A percentile compares a stretch with the other conserved stretches of the same genome.
phyloP scores from a whole-genome alignment of 2,329 filamentous ascomycete species.

The Lachnum nothofagi region DNA sequence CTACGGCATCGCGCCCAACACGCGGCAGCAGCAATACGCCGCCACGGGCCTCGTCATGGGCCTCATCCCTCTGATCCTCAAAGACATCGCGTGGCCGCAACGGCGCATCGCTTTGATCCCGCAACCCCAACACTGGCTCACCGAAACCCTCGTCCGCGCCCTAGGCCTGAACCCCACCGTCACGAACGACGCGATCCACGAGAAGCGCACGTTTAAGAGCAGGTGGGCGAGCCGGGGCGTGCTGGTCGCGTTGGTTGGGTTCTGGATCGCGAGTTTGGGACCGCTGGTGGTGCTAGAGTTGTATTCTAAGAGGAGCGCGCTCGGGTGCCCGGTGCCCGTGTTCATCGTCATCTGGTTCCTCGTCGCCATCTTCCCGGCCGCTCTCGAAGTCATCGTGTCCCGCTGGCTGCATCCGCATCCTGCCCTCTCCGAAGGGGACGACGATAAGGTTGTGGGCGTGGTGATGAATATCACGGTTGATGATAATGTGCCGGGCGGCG shows the following conservation, averaged over 20 bases:
- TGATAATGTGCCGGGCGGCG: conserved; percentile 25
- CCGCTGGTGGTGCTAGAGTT: conserved; percentile 24
- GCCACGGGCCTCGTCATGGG: conserved; percentile 33
- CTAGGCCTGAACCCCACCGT: conserved; percentile 13
- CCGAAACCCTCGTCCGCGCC: conserved; percentile 28
- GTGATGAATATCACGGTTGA: too few relatives aligned
- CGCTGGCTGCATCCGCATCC: conserved; percentile 12
- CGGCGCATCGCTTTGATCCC: conserved; percentile 25
- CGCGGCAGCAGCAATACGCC: conserved; percentile 33
- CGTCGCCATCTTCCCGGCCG: conserved; percentile 13
- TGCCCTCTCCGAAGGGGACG: neutral
- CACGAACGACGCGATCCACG: neutral
- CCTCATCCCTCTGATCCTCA: conserved; percentile 31
- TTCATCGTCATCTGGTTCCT: conserved; percentile 29
- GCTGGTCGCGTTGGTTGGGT: too few relatives aligned
- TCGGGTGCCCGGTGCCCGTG: conserved; percentile 31
- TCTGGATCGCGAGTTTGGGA: too few relatives aligned
- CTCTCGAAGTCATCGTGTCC: conserved; percentile 11
- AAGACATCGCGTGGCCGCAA: conserved; percentile 29
- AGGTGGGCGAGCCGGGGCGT: too few relatives aligned
- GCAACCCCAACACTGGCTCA: conserved; percentile 6
- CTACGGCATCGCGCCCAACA: conserved; percentile 26
- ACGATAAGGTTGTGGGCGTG: too few relatives aligned
- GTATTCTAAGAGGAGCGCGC: conserved; percentile 30
- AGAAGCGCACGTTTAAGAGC: too few relatives aligned